Conservation (phyloP, 805 yeast genomes). For the Cyberlindnera maritima region DNA sequence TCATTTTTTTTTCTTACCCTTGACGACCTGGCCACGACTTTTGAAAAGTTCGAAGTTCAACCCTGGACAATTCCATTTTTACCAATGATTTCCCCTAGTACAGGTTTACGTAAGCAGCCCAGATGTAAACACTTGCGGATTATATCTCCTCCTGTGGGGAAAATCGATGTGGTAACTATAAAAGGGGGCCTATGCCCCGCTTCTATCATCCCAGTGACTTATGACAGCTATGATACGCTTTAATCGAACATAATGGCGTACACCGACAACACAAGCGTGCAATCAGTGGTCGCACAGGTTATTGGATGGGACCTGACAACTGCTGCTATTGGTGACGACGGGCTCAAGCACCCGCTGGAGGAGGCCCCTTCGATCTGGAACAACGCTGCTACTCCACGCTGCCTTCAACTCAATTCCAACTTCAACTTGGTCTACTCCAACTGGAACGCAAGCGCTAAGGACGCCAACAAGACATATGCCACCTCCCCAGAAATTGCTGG, state of each 20-base stretch:
- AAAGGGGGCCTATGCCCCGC: background rate
- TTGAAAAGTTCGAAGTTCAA: slow-evolving; percentile 1
- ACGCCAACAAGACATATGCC: slow-evolving; percentile 6
- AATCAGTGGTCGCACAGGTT: slow-evolving; percentile 11
- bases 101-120: slow-evolving; percentile 13
- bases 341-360: slow-evolving; percentile 11
- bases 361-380: slow-evolving; percentile 9
- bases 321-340: slow-evolving; percentile 2
- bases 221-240: too few relatives aligned
- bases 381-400: background rate
- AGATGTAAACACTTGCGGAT: slow-evolving; percentile 16
- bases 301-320: slow-evolving; percentile 14
- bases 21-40: background rate
- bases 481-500: slow-evolving; percentile 6
- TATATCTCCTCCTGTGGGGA: background rate
- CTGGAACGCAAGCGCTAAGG: slow-evolving; percentile 13
- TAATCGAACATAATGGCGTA: background rate
- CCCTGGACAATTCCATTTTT: background rate
- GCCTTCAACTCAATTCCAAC: slow-evolving; percentile 16
- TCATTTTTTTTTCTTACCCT: too few relatives aligned
- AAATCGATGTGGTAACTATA: background rate
- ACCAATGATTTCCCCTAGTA: background rate
- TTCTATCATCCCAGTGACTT: background rate
- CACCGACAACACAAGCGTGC: background rate
- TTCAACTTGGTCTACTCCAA: slow-evolving; percentile 17